Base-by-base conservation (phyloP, 371 early-diverging fungal species). In the Caulochytrium protostelioides region DNA sequence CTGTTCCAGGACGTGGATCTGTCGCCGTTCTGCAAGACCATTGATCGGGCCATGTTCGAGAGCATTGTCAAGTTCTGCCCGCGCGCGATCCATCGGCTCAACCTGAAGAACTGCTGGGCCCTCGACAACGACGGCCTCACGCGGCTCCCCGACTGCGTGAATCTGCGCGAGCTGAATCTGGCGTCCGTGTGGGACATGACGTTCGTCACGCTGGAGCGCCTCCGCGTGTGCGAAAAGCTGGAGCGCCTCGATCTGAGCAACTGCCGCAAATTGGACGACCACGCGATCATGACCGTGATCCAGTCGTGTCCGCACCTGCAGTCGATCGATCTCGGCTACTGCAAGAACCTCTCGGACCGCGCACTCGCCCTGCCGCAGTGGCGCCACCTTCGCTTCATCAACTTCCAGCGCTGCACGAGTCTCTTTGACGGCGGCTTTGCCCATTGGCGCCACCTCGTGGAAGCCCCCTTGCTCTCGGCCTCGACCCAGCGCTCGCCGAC, bases 351-450 rank as follows among this genome's bases (percentile, higher is more conserved):
- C 22, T 58, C 72, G 0, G 70, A 74, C 37, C 50, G 43, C 41
- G 54, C 69, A 5, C 25, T 55, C 45, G 34, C 44, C 10, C 43
- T 43, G 30, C 18, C 40, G 1, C 34, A 41, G 1, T 64, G 62
- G 65, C 18, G 30, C 3, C 28, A 27, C 7, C 60, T 82, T 45
- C 51, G 49, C 12, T 49, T 46, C 3, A 38, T 80, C 13, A 79
- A 79, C 42, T 42, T 83, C 1, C 82, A 80, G 38, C 57, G 83
- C 1, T 79, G 79, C 43, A 79, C 82, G 4, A 71, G 70, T 10
- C 70, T 83, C 24, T 45, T 61, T 2, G 76, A 80, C 23, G 59
- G 53, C 15, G 82, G 72, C 0, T 80, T 80, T 39, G 46, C 41
- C 4, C 25, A 43, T 5, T 72, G 76, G 71, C 44, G 52, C 8